A percentile compares a stretch with the other conserved stretches of the same genome.
Evolutionary conservation across 2,329 filamentous ascomycete species (phyloP).

Genomic region (Pseudogymnoascus sp.): DNA sequence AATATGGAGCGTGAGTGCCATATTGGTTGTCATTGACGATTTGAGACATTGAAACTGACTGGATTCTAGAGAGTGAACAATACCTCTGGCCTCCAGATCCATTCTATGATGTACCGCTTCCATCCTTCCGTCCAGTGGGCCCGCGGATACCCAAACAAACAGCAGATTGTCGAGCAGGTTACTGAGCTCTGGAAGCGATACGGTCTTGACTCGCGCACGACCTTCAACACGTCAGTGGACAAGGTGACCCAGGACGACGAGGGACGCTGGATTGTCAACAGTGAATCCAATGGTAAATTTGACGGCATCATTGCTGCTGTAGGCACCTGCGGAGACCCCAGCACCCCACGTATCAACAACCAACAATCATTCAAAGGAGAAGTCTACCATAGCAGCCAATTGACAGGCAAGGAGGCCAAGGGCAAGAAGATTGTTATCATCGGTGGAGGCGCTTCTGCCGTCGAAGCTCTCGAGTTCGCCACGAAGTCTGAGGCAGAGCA

Average conservation of each 20-base stretch:
- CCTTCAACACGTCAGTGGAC: slow-evolving; percentile 63
- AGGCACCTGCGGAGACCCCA: slow-evolving; percentile 72
- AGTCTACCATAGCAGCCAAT: slow-evolving; percentile 66
- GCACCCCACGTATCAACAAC: slow-evolving; percentile 63
- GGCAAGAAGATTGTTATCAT: slow-evolving; percentile 71
- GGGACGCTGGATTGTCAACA: slow-evolving; percentile 72
- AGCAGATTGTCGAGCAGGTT: slow-evolving; percentile 69
- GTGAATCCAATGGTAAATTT: slow-evolving; percentile 61
- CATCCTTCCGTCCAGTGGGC: slow-evolving; percentile 72
- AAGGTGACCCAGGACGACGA: slow-evolving; percentile 61
- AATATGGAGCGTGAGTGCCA: slow-evolving; percentile 63
- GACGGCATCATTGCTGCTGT: slow-evolving; percentile 73
- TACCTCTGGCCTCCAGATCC: slow-evolving; percentile 74
- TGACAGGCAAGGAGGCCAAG: slow-evolving; percentile 65
- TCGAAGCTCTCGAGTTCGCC: slow-evolving; percentile 77
- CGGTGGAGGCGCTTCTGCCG: slow-evolving; percentile 71
- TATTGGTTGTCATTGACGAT: not conserved
- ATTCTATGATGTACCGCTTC: slow-evolving; percentile 82
- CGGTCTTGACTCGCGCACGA: slow-evolving; percentile 60
- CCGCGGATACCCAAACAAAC: slow-evolving; percentile 67
- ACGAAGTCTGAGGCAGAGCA: slow-evolving; percentile 58
- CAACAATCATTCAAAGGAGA: slow-evolving; percentile 65
- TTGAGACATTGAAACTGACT: slow-evolving; percentile 1
- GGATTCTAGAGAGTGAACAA: slow-evolving; percentile 63
- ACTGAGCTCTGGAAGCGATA: slow-evolving; percentile 68